phyloP scores from a whole-genome alignment of 202 grass and related monocot species.

The Schoenoplectus triqueter region DNA sequence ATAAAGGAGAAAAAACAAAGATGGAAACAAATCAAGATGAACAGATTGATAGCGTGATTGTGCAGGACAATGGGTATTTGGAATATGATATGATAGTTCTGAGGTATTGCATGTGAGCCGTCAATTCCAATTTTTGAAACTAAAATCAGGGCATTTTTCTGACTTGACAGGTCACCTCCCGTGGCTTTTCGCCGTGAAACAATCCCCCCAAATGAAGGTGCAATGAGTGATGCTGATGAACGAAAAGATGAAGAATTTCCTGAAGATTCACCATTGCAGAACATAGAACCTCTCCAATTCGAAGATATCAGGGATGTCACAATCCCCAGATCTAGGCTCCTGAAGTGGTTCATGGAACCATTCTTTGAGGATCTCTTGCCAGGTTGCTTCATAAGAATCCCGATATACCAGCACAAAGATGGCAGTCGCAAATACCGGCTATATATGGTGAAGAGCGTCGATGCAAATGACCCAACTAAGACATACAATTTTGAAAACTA shows the following conservation, averaged over 20 bases:
- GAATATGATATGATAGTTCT: neutral
- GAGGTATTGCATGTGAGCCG: neutral
- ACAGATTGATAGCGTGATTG: neutral
- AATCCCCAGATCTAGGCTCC: neutral
- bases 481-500: constrained; percentile 73
- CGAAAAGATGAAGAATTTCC: neutral
- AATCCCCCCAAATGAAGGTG: neutral
- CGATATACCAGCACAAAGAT: neutral
- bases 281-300: neutral
- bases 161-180: neutral
- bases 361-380: neutral
- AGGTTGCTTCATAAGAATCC: neutral
- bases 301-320: neutral
- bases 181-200: neutral
- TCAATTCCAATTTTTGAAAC: neutral
- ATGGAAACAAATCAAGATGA: neutral
- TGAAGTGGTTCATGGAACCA: neutral
- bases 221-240: neutral
- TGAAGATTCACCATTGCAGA: neutral
- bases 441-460: constrained; percentile 62
- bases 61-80: neutral
- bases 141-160: neutral
- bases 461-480: constrained; percentile 64
- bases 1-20: too few relatives aligned
- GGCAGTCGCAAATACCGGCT: neutral